Conservation (phyloP, 2,329 filamentous ascomycete genomes). For the Neonectria hederae region DNA sequence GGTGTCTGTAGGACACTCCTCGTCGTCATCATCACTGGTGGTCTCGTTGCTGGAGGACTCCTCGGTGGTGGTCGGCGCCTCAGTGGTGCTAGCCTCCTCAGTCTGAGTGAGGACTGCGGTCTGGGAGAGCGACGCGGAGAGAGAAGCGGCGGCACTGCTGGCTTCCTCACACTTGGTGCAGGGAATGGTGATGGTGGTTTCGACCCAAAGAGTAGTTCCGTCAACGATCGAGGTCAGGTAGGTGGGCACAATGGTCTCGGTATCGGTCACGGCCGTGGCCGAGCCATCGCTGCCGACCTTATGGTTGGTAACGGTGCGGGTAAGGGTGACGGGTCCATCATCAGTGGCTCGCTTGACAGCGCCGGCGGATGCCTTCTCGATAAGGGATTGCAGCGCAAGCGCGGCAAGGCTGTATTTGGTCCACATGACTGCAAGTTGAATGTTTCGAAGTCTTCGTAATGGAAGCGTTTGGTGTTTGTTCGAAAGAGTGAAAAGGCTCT, state of each 20-base stretch:
- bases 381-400: constrained; percentile 37
- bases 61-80: constrained; percentile 23
- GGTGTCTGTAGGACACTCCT: constrained; percentile 20
- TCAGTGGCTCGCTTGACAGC: constrained; percentile 28
- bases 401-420: constrained; percentile 38
- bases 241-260: constrained; percentile 23
- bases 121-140: not conserved
- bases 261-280: constrained; percentile 12
- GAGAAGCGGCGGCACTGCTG: constrained; percentile 31
- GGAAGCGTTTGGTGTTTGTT: constrained; percentile 33
- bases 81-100: constrained; percentile 24
- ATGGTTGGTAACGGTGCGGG: constrained; percentile 21
- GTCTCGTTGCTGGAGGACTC: constrained; percentile 16
- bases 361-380: constrained; percentile 34
- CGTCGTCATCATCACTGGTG: constrained; percentile 17
- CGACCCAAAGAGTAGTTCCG: constrained; percentile 23
- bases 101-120: not conserved
- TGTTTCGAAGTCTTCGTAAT: constrained; percentile 14
- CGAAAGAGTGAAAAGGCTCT: constrained; percentile 39
- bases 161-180: constrained; percentile 21
- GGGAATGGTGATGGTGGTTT: constrained; percentile 21
- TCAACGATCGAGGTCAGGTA: constrained; percentile 17
- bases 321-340: constrained; percentile 22
- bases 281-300: constrained; percentile 6
- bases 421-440: constrained; percentile 32